Evolutionary conservation across 257 asterid genomes (phyloP).

Genomic region (Jaltomata sinuosa): DNA sequence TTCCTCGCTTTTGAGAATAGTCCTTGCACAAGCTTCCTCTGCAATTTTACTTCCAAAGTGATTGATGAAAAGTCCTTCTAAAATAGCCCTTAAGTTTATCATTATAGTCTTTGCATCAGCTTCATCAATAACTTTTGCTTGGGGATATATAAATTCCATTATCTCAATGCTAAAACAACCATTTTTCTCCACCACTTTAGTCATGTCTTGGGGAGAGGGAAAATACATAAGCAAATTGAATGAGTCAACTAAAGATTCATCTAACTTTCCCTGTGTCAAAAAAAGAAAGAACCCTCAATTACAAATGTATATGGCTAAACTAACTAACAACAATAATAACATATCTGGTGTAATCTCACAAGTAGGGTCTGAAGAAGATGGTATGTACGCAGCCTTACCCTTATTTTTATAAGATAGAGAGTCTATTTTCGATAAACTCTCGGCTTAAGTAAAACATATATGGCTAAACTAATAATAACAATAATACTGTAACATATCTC

Average conservation of each 20-base stretch:
- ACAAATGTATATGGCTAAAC: neutral
- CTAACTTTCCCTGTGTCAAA: conserved; percentile 20
- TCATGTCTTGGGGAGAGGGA: conserved; percentile 29
- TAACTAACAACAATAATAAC: no score
- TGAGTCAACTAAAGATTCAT: conserved; percentile 28
- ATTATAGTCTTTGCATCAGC: neutral
- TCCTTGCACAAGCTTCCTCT: conserved; percentile 7
- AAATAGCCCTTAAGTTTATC: conserved; percentile 8
- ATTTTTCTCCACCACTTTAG: conserved; percentile 17
- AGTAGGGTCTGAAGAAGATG: no score
- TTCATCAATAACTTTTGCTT: neutral
- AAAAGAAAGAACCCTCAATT: neutral
- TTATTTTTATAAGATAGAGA: no score
- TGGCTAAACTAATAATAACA: no score
- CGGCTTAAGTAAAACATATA: no score
- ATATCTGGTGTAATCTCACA: no score
- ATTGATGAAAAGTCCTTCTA: conserved; percentile 4
- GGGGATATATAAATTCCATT: conserved; percentile 13
- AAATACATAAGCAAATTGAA: conserved; percentile 41
- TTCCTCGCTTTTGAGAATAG: neutral
- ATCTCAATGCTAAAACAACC: conserved; percentile 25
- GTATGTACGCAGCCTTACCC: no score
- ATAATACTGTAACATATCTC: no score
- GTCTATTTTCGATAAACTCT: no score
- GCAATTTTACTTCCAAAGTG: conserved; percentile 11